phyloP scores from a whole-genome alignment of 2,329 filamentous ascomycete species.

The Nigrograna mackinnonii region DNA sequence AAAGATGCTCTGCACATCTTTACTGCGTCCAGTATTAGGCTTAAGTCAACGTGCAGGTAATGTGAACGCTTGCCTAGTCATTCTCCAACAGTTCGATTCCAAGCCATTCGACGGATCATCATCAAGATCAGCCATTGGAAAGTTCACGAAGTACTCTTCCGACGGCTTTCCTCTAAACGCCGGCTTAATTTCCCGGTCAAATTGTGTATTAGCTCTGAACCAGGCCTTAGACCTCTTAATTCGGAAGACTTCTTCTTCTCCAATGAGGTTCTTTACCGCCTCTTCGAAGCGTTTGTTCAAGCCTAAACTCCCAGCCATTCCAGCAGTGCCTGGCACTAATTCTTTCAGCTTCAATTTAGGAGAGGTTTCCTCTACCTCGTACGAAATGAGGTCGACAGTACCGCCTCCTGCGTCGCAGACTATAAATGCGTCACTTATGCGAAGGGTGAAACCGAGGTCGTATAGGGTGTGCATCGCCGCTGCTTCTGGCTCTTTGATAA shows the following conservation, averaged over 20 bases:
- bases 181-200: conserved; percentile 4
- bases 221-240: conserved; percentile 3
- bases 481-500: conserved; percentile 2
- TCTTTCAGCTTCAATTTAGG: conserved; percentile 4
- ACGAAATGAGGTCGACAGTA: conserved; percentile 11
- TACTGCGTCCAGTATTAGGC: background rate
- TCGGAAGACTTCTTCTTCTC: conserved; percentile 2
- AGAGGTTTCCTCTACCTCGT: conserved; percentile 1
- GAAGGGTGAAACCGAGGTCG: background rate
- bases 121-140: conserved; percentile 5
- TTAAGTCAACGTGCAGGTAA: background rate
- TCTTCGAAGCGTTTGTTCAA: conserved; percentile 8
- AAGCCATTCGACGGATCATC: conserved; percentile 4
- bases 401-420: conserved; percentile 12
- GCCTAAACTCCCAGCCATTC: background rate
- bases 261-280: conserved; percentile 3
- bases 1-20: conserved; percentile 6
- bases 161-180: conserved; percentile 1
- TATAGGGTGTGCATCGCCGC: background rate
- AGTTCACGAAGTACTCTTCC: conserved; percentile 6
- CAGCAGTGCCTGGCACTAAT: background rate
- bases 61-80: conserved; percentile 1
- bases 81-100: conserved; percentile 2
- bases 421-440: conserved; percentile 3
- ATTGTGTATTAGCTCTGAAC: background rate